Evolutionary conservation across 2,329 filamentous ascomycete species (phyloP).

Genomic region (Teratosphaeria nubilosa): DNA sequence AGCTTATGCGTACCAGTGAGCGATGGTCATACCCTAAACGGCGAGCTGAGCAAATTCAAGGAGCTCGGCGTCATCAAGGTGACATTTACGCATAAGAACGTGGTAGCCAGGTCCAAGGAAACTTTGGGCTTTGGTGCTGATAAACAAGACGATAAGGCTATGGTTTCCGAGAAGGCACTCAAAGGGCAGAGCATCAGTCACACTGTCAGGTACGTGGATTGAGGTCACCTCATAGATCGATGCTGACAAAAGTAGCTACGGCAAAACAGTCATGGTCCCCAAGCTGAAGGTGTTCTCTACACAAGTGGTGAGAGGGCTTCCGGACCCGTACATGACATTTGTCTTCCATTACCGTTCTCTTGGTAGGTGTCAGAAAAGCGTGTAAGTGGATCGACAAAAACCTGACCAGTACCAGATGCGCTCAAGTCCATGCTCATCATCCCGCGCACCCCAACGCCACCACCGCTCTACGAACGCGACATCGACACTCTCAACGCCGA

Average conservation of each 20-base stretch:
- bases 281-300: no score
- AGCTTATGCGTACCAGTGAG: background rate
- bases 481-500: conserved; percentile 2
- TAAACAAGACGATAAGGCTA: background rate
- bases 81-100: background rate
- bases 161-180: background rate
- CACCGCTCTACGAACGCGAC: conserved; percentile 9
- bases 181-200: background rate
- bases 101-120: background rate
- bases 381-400: no score
- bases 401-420: conserved; percentile 3
- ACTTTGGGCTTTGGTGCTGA: background rate
- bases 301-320: background rate
- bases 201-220: background rate
- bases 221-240: background rate
- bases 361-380: background rate
- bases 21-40: background rate
- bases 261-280: background rate
- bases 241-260: background rate
- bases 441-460: conserved; percentile 10
- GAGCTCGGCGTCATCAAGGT: background rate
- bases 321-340: conserved; percentile 6
- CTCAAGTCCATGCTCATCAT: conserved; percentile 15
- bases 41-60: background rate
- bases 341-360: conserved; percentile 15